These are phyloP conservation scores for Amanita pseudoporphyria DNA, from an alignment of 768 basidiomycete genomes.

Conservation along the genomic window DNA sequence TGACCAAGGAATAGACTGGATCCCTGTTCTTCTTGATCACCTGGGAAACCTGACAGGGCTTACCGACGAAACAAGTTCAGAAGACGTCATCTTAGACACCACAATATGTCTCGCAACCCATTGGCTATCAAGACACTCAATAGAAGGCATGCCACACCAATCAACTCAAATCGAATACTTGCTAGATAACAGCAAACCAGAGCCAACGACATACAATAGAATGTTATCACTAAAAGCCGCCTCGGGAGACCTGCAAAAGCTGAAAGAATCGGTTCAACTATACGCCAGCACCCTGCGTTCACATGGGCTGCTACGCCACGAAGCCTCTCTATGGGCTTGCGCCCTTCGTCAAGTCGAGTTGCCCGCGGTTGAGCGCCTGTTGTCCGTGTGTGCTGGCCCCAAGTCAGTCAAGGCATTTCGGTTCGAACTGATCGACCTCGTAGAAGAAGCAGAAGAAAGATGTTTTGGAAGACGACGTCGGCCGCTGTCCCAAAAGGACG, in stretches of 20 bases:
- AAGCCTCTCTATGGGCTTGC: conserved; percentile 45
- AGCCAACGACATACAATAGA: conserved; percentile 13
- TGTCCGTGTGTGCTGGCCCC: conserved; percentile 12
- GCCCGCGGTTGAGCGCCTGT: conserved; percentile 13
- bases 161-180: neutral
- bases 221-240: conserved; percentile 12
- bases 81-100: neutral
- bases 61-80: neutral
- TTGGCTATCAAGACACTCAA: conserved; percentile 2
- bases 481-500: neutral
- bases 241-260: conserved; percentile 7
- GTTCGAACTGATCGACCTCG: conserved; percentile 30
- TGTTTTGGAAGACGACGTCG: conserved; percentile 25
- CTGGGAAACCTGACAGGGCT: neutral
- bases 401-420: conserved; percentile 24
- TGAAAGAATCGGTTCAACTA: conserved; percentile 13
- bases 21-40: neutral
- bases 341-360: conserved; percentile 38
- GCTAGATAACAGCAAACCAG: conserved; percentile 15
- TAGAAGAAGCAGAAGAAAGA: conserved; percentile 42
- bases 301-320: conserved; percentile 27
- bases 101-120: conserved; percentile 7
- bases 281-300: conserved; percentile 22
- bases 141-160: neutral
- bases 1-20: neutral